Evolutionary conservation across 345 rosid genomes (phyloP).

Genomic region (Corchorus capsularis): DNA sequence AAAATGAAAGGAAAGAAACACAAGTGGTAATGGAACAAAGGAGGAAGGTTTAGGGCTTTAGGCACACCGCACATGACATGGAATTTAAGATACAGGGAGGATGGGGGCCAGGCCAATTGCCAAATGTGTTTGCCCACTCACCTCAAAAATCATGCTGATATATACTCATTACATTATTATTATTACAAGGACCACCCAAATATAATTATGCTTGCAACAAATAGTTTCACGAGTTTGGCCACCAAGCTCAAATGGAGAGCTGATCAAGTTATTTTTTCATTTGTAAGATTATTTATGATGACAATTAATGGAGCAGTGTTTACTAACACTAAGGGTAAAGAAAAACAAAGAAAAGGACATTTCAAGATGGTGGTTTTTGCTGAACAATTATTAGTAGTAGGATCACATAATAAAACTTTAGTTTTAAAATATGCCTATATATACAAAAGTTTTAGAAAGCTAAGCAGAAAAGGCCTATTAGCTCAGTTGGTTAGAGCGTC

Average conservation of each 20-base stretch:
- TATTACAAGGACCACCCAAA: conserved; percentile 7
- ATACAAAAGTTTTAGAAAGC: no score
- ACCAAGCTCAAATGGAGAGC: background rate
- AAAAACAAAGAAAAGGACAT: background rate
- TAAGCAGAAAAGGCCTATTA: conserved; percentile 39
- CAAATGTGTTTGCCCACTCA: no score
- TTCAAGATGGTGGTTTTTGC: no score
- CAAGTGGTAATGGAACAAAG: background rate
- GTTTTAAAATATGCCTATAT: no score
- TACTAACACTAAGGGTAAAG: background rate
- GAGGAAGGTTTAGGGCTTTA: background rate
- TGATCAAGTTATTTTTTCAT: background rate
- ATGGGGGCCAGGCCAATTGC: no score
- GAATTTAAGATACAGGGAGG: background rate
- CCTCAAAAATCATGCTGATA: background rate
- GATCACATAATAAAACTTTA: no score
- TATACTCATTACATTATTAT: background rate
- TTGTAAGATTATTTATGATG: background rate
- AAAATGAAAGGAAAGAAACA: no score
- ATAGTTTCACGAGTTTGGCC: background rate
- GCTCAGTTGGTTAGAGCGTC: conserved; percentile 93
- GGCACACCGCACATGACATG: background rate
- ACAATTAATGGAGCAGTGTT: background rate
- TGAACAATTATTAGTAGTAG: no score
- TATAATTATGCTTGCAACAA: background rate